These are phyloP conservation scores for Peronospora farinosa DNA, from an alignment of 352 stramenopile species.

Conservation along the genomic window DNA sequence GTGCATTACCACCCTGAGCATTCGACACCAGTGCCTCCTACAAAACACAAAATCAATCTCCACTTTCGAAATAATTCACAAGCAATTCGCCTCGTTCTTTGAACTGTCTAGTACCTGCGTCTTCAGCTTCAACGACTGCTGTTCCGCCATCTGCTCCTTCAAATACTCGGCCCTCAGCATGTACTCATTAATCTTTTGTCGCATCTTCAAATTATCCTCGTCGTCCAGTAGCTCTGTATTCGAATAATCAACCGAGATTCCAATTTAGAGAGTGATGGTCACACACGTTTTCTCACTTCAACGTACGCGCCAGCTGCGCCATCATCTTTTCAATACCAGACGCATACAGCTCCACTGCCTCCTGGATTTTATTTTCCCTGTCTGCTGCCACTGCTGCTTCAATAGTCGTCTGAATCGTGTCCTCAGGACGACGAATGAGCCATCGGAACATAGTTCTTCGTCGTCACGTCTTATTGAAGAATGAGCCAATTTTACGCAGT, in stretches of 20 bases:
- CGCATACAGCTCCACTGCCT: conserved; percentile 67
- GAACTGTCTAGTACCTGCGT: conserved; percentile 10
- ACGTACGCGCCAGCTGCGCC: conserved; percentile 47
- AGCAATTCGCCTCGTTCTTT: conserved; percentile 1
- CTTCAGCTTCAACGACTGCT: conserved; percentile 21
- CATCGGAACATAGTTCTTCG: conserved; percentile 41
- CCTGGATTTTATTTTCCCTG: conserved; percentile 31
- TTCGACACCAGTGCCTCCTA: conserved; percentile 4
- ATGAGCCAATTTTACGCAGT: background rate
- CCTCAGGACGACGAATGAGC: conserved; percentile 27
- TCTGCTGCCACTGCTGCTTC: conserved; percentile 55
- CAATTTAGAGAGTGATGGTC: background rate
- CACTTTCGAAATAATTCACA: background rate
- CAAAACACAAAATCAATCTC: background rate
- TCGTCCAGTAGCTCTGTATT: conserved; percentile 37
- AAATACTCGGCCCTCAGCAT: conserved; percentile 72
- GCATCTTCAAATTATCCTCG: conserved; percentile 25
- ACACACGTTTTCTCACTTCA: conserved; percentile 2
- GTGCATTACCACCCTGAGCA: conserved; percentile 2
- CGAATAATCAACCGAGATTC: background rate
- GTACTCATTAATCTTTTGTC: conserved; percentile 67
- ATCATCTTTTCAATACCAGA: conserved; percentile 74
- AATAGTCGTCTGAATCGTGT: conserved; percentile 44
- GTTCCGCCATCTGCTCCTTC: conserved; percentile 36
- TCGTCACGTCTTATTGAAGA: conserved; percentile 10